These are phyloP conservation scores for Sclerotinia trifoliorum DNA, from an alignment of 2,329 filamentous ascomycete genomes.

Conservation along the genomic window DNA sequence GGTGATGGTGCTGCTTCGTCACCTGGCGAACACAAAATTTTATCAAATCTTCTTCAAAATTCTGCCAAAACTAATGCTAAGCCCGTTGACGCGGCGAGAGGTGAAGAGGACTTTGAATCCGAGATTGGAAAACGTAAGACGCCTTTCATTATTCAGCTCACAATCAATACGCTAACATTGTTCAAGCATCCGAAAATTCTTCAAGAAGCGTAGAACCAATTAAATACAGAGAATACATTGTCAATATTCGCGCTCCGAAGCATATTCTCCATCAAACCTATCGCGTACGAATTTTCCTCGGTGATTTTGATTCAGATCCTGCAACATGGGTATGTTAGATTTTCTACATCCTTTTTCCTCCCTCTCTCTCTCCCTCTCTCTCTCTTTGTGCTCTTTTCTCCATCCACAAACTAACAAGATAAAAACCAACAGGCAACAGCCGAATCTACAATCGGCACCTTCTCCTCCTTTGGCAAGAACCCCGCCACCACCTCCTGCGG, in stretches of 20 bases:
- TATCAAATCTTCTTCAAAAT: neutral
- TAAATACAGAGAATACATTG: slow-evolving; percentile 41
- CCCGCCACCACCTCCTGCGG: slow-evolving; percentile 38
- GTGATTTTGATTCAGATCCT: slow-evolving; percentile 37
- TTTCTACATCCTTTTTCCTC: slow-evolving; percentile 23
- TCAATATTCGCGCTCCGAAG: slow-evolving; percentile 41
- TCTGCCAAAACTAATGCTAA: neutral
- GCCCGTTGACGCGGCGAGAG: neutral
- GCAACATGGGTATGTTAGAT: slow-evolving; percentile 33
- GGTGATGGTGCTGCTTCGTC: neutral
- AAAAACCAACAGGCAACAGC: slow-evolving; percentile 1
- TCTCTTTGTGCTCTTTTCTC: no score
- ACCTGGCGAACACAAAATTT: neutral
- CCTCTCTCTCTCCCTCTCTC: neutral
- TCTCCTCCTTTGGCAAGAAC: slow-evolving; percentile 42
- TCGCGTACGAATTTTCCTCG: slow-evolving; percentile 42
- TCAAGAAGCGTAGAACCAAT: neutral
- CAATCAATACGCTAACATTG: neutral
- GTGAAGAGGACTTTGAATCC: slow-evolving; percentile 30
- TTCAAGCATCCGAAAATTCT: neutral
- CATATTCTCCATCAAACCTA: slow-evolving; percentile 41
- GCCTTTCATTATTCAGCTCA: no score
- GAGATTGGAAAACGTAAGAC: slow-evolving; percentile 32
- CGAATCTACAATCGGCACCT: slow-evolving; percentile 44
- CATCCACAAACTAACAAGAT: neutral